These are phyloP conservation scores for Leccinum fibrillosum DNA, from an alignment of 768 basidiomycete genomes.

Conservation along the genomic window DNA sequence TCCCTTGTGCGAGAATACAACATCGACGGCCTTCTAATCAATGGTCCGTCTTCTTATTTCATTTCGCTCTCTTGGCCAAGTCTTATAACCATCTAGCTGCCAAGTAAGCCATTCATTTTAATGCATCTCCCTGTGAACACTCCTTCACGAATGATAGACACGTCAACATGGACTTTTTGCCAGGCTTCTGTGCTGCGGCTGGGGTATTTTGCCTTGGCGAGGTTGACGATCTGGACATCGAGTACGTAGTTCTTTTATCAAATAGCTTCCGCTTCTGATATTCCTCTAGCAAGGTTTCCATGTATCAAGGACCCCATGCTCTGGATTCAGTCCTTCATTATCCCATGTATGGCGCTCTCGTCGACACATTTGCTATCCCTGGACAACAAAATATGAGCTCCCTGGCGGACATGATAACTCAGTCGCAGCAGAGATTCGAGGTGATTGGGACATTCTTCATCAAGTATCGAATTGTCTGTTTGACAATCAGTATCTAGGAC, in stretches of 20 bases:
- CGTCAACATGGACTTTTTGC: conserved; percentile 75
- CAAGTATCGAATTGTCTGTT: not conserved
- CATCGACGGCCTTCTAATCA: conserved; percentile 87
- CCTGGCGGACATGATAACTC: conserved; percentile 47
- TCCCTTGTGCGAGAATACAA: conserved; percentile 64
- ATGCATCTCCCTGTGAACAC: not conserved
- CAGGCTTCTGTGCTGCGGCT: conserved; percentile 65
- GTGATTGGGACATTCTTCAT: conserved; percentile 20
- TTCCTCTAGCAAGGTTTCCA: conserved; percentile 35
- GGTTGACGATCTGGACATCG: conserved; percentile 31
- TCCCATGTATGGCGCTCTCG: not conserved
- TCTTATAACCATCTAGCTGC: conserved; percentile 38
- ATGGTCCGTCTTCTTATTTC: conserved; percentile 39
- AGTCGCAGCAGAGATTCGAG: conserved; percentile 53
- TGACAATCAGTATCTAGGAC: conserved; percentile 17
- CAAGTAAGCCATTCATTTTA: conserved; percentile 22
- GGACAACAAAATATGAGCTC: conserved; percentile 62
- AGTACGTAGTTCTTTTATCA: conserved; percentile 34
- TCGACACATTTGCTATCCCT: conserved; percentile 64
- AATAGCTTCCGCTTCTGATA: conserved; percentile 11
- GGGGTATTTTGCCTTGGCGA: conserved; percentile 84
- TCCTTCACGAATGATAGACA: conserved; percentile 41
- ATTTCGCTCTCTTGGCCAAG: not conserved
- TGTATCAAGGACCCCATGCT: conserved; percentile 31
- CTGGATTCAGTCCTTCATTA: conserved; percentile 61